Conservation (phyloP, 352 stramenopile genomes). For the Pythium scleroteichum region DNA sequence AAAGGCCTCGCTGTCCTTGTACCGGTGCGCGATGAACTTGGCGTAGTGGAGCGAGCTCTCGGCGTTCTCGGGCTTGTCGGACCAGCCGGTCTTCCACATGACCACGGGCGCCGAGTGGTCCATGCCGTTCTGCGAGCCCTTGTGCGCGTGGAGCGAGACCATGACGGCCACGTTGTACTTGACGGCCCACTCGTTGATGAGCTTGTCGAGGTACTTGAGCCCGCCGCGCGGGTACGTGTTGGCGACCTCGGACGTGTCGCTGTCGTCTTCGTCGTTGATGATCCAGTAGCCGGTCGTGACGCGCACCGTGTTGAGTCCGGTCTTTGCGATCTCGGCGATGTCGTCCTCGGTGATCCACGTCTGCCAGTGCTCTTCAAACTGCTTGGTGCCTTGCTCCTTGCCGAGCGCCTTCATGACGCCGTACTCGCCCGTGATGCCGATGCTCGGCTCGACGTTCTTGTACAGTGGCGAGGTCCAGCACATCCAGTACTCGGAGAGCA, state of each 20-base stretch:
- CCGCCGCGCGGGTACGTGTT: conserved; percentile 37
- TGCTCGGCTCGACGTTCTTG: conserved; percentile 57
- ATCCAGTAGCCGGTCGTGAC: conserved; percentile 85
- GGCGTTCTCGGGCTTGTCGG: conserved; percentile 48
- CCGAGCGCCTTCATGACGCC: conserved; percentile 47
- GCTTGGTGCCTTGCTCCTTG: conserved; percentile 39
- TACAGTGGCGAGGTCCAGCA: conserved; percentile 79
- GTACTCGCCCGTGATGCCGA: conserved; percentile 44
- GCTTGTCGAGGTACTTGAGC: conserved; percentile 68
- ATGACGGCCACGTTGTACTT: conserved; percentile 71
- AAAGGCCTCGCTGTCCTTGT: conserved; percentile 44
- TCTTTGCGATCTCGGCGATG: conserved; percentile 56
- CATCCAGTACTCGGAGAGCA: conserved; percentile 84
- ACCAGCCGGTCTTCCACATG: conserved; percentile 35
- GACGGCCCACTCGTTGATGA: conserved; percentile 77
- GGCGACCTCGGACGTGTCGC: conserved; percentile 31
- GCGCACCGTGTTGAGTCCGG: conserved; percentile 70
- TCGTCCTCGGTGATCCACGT: conserved; percentile 59
- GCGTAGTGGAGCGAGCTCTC: conserved; percentile 58
- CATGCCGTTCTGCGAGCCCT: conserved; percentile 75
- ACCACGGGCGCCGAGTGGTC: conserved; percentile 57
- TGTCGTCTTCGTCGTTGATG: conserved; percentile 37
- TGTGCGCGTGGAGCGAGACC: conserved; percentile 72
- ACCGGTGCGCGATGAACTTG: conserved; percentile 48
- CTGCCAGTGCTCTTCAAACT: conserved; percentile 65